Percentiles rank a stretch among this genome's conserved stretches.
Evolutionary conservation across 768 basidiomycete genomes (phyloP).

Genomic region (Filobasidium wieringae): DNA sequence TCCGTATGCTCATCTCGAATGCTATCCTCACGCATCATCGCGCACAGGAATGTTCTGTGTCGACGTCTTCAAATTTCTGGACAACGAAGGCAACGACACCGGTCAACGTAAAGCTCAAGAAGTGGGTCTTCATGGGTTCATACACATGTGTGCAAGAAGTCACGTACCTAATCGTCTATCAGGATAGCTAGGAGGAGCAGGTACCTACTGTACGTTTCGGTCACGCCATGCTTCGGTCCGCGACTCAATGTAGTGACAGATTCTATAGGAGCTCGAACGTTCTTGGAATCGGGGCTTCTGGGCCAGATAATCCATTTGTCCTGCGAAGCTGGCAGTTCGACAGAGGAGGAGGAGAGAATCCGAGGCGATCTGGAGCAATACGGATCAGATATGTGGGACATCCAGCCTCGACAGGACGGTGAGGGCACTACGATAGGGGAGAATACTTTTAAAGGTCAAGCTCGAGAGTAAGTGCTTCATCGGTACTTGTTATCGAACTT

Average conservation of each 20-base stretch:
- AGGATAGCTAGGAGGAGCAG: constrained; percentile 10
- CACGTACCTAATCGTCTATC: background rate
- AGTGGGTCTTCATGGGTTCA: background rate
- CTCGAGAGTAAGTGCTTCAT: constrained; percentile 10
- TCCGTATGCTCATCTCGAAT: no score
- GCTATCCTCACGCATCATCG: no score
- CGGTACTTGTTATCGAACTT: background rate
- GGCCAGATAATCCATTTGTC: constrained; percentile 13
- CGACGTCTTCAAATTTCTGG: constrained; percentile 10
- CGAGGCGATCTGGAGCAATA: background rate
- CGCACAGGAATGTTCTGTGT: constrained; percentile 14
- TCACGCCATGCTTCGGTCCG: no score
- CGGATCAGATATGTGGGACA: constrained; percentile 13
- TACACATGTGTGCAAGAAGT: background rate
- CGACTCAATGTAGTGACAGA: background rate
- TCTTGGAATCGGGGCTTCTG: background rate
- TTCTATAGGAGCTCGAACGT: constrained; percentile 12
- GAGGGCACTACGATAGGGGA: background rate
- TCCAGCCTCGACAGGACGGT: constrained; percentile 5
- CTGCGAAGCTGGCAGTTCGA: background rate
- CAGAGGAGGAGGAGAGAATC: background rate
- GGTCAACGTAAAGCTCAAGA: background rate
- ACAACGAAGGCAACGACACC: background rate
- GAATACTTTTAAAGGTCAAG: constrained; percentile 13
- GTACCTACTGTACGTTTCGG: constrained; percentile 11